Conservation (phyloP, 163 green algal species). For the Chloromonas sp. region DNA sequence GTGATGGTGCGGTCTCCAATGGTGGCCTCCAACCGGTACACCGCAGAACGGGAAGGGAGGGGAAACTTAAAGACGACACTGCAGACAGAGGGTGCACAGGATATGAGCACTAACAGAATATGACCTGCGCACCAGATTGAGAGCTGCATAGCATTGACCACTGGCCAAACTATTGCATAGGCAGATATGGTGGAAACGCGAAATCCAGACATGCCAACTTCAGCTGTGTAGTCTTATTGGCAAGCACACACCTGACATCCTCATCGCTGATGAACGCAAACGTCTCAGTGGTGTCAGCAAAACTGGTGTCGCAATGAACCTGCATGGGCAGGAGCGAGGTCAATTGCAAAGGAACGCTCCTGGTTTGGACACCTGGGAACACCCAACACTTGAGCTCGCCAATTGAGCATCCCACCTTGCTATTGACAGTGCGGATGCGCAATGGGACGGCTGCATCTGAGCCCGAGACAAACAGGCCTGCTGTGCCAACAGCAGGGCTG, state of each 20-base stretch:
- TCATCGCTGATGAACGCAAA: slow-evolving; percentile 13
- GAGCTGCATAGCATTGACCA: no score
- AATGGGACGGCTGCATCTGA: slow-evolving; percentile 7
- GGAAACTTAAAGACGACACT: slow-evolving; percentile 20
- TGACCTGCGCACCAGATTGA: no score
- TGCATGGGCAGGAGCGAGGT: background rate
- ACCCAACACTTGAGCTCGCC: background rate
- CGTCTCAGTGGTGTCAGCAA: slow-evolving; percentile 18
- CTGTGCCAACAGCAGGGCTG: background rate
- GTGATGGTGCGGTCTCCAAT: slow-evolving; percentile 20
- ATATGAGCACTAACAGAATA: no score
- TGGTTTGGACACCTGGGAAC: background rate
- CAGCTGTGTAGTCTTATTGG: no score
- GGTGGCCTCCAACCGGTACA: slow-evolving; percentile 20
- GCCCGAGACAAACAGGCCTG: background rate
- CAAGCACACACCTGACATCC: slow-evolving; percentile 9
- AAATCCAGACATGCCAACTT: no score
- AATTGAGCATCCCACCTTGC: slow-evolving; percentile 6
- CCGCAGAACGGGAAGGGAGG: slow-evolving; percentile 13
- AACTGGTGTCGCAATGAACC: background rate
- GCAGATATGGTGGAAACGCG: no score
- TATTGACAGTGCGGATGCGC: slow-evolving; percentile 3
- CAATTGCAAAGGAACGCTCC: background rate
- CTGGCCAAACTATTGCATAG: no score
- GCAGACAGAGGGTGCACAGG: background rate